phyloP scores from a whole-genome alignment of 2,329 filamentous ascomycete species.

The Didymella sp. region DNA sequence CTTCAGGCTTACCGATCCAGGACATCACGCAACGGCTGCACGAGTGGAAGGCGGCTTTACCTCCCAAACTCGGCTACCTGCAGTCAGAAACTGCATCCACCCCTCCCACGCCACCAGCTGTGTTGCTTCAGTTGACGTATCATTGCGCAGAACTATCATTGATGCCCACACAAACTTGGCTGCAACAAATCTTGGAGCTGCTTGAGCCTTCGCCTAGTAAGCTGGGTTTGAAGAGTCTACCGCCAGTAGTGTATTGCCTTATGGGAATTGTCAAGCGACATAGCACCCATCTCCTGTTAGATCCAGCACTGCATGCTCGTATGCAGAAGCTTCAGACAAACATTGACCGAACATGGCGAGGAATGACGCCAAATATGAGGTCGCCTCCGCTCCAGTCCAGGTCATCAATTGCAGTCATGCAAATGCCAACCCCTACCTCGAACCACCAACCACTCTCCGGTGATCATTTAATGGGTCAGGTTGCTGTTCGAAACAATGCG shows the following conservation, averaged over 20 bases:
- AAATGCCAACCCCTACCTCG: slow-evolving; percentile 32
- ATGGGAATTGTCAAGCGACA: slow-evolving; percentile 31
- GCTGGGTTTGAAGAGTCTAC: slow-evolving; percentile 35
- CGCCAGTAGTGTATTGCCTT: slow-evolving; percentile 38
- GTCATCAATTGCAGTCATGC: slow-evolving; percentile 14
- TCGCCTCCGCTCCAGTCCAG: slow-evolving; percentile 9
- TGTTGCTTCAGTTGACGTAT: slow-evolving; percentile 41
- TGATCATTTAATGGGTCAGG: slow-evolving; percentile 3
- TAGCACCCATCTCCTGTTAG: slow-evolving; percentile 20
- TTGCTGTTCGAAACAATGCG: not conserved
- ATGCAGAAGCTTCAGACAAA: slow-evolving; percentile 29
- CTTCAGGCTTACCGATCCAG: slow-evolving; percentile 34
- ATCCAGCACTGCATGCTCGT: slow-evolving; percentile 25
- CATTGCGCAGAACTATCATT: slow-evolving; percentile 32
- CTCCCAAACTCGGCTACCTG: slow-evolving; percentile 34
- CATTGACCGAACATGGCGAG: slow-evolving; percentile 23
- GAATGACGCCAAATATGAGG: slow-evolving; percentile 1
- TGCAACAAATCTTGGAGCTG: slow-evolving; percentile 30
- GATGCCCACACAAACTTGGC: slow-evolving; percentile 28
- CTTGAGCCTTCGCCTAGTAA: slow-evolving; percentile 35
- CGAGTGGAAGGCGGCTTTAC: slow-evolving; percentile 48
- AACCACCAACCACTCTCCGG: slow-evolving; percentile 23
- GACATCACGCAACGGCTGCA: slow-evolving; percentile 45
- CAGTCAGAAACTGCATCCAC: slow-evolving; percentile 20
- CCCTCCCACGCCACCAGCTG: slow-evolving; percentile 35